Base-by-base conservation (phyloP, 163 green algal genomes). In the Volvox carteri region DNA sequence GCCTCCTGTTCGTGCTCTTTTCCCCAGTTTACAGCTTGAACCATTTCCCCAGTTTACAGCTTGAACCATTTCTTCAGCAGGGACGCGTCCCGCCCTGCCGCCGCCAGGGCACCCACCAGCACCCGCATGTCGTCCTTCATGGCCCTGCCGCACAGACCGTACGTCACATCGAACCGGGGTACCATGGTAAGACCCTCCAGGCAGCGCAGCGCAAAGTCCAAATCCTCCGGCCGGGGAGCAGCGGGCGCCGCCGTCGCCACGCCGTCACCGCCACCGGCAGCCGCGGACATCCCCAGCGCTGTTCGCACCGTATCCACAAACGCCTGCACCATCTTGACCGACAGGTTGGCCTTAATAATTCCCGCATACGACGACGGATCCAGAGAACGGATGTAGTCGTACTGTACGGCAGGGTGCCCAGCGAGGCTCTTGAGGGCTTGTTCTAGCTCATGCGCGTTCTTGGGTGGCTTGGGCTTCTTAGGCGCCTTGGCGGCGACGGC, bases 11-110 rank as follows among this genome's bases (percentile, higher is more conserved):
- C n/a, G n/a, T n/a, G n/a, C n/a, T n/a, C n/a, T n/a, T n/a, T n/a
- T n/a, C n/a, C n/a, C n/a, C n/a, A n/a, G n/a, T n/a, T 72, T 18
- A 89, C 19, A 89, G 52, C 84, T 84, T 89, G 72, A 78, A 89
- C 1, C n/a, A 44, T n/a, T n/a, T n/a, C n/a, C n/a, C n/a, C n/a
- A n/a, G n/a, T n/a, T 72, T 18, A 89, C 19, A 89, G 52, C 84
- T 84, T 89, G 72, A 78, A 89, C 1, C n/a, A 44, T 42, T 84
- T 84, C 52, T 52, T 48, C 37, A 89, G 19, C 54, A 54, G 41
- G 16, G 72, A 65, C 21, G 50, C 54, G 42, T 89, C 84, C 4
- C 23, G 37, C 1, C 84, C 84, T 39, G 37, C 84, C 54, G 84
- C 72, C 48, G 39, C 84, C 41, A 84, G 39, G 25, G 84, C 72